Evolutionary conservation across 176 grass and related monocot genomes (phyloP).

Genomic region (Rhynchospora tenuis): DNA sequence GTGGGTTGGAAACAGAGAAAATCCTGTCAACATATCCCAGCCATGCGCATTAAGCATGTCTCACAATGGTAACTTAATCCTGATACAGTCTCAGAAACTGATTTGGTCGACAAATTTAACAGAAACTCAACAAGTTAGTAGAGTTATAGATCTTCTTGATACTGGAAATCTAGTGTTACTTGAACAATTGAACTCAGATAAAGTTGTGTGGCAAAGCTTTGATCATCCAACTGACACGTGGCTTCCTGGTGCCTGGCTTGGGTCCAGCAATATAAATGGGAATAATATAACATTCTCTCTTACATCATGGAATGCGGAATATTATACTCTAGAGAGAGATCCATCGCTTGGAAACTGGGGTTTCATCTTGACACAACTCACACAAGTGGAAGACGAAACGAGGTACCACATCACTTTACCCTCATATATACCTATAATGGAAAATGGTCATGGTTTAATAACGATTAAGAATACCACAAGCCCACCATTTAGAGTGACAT

Average conservation of each 20-base stretch:
- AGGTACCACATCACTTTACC: background rate
- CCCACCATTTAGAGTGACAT: background rate
- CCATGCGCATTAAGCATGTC: background rate
- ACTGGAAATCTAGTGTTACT: slow-evolving; percentile 31
- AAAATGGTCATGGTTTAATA: background rate
- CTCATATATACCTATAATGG: background rate
- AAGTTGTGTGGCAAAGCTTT: slow-evolving; percentile 42
- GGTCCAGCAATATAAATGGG: background rate
- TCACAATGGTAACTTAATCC: slow-evolving; percentile 11
- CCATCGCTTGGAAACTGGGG: background rate
- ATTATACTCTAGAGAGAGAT: background rate
- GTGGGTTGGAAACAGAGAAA: slow-evolving; percentile 26
- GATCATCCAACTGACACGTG: slow-evolving; percentile 28
- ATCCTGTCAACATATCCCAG: slow-evolving; percentile 9
- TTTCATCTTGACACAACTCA: background rate
- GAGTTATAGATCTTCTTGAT: slow-evolving; percentile 20
- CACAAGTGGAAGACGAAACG: background rate
- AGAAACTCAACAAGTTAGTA: background rate
- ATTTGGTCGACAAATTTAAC: slow-evolving; percentile 26
- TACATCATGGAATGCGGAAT: background rate
- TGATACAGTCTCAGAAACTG: slow-evolving; percentile 14
- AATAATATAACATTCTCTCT: slow-evolving; percentile 6
- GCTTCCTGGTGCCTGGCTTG: slow-evolving; percentile 36
- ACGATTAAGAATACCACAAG: background rate
- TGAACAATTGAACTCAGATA: background rate